Base-by-base conservation (phyloP, 148 eudicot species). In the Amaranthus cruentus region DNA sequence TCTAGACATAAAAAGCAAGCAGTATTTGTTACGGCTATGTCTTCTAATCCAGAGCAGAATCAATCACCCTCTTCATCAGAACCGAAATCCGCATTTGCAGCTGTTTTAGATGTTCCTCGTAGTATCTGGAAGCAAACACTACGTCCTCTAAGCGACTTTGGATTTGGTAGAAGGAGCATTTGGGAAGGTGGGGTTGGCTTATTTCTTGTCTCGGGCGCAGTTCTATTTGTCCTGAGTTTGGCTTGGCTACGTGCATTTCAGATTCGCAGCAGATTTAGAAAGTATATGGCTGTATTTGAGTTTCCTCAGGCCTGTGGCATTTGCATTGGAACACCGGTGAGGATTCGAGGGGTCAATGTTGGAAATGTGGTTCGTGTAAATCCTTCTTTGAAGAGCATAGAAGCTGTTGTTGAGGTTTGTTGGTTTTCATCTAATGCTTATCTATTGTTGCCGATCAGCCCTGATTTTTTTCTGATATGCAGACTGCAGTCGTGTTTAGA, bases 101-200 rank as follows among this genome's bases (percentile, higher is more conserved):
- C 79, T 47, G 55, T 86, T 81, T 65, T 91, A 47, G 88, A 88
- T 77, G 73, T 84, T 64, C 97, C 98, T 38, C 76, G 82, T 57
- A 81, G 78, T 60, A 77, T 94, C 59, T 94, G 98, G 98, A 87
- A 76, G 80, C 85, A 83, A 66, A 84, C 97, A 6, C 43, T 89
- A 69, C 87, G 85, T 38, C 97, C 98, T 12, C 66, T 94, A 73
- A 81, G 88, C 66, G 97, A 89, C 75, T 91, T 91, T 75, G 98
- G 98, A 15, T 94, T 88, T 68, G 97, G 97, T 70, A 83, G 83
- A 79, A 88, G 87, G 80, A 91, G 97, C 81, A 89, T 94, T 62
- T 94, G 98, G 98, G 97, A 91, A 82, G 98, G 97, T 77, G 97
- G 98, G 28, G 97, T 91, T 73, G 98, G 97, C 60, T 70, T 94